phyloP scores from a whole-genome alignment of 2,329 filamentous ascomycete species.

The Paraphoma chrysanthemicola region DNA sequence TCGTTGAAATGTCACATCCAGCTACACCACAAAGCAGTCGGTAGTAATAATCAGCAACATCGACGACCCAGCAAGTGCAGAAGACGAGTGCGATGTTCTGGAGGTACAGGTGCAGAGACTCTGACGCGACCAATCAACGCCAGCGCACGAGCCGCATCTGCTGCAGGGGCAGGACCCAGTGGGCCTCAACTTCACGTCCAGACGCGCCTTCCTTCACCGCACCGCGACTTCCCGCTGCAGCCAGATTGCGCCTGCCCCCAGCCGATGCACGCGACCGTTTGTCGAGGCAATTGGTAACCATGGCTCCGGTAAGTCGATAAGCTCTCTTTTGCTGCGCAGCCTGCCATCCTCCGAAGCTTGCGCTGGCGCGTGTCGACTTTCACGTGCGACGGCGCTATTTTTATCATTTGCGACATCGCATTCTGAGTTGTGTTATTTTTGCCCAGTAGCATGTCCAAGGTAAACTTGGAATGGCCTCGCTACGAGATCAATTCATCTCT shows the following conservation, averaged over 20 bases:
- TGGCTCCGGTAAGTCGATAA: conserved; percentile 44
- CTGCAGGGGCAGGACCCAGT: background rate
- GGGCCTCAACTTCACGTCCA: conserved; percentile 31
- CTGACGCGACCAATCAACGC: conserved; percentile 1
- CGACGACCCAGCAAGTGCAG: too few relatives aligned
- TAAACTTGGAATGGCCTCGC: background rate
- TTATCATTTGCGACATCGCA: background rate
- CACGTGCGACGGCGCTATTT: conserved; percentile 15
- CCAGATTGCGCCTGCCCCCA: conserved; percentile 20
- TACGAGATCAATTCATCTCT: too few relatives aligned
- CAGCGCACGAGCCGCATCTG: background rate
- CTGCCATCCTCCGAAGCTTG: background rate
- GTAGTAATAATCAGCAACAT: too few relatives aligned
- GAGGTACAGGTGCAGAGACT: too few relatives aligned
- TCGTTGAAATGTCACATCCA: too few relatives aligned
- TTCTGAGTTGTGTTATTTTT: background rate
- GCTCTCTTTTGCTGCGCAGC: background rate
- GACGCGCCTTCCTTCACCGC: conserved; percentile 43
- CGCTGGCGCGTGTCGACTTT: conserved; percentile 2
- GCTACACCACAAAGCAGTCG: too few relatives aligned
- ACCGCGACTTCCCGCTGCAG: conserved; percentile 38
- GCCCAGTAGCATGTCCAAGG: background rate
- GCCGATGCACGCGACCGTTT: conserved; percentile 18
- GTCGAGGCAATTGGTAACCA: conserved; percentile 25
- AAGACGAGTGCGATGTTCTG: too few relatives aligned